Percentiles rank a stretch among this genome's conserved stretches.
Evolutionary conservation across 371 early-diverging fungal species (phyloP).

Genomic region (Apophysomyces elegans): DNA sequence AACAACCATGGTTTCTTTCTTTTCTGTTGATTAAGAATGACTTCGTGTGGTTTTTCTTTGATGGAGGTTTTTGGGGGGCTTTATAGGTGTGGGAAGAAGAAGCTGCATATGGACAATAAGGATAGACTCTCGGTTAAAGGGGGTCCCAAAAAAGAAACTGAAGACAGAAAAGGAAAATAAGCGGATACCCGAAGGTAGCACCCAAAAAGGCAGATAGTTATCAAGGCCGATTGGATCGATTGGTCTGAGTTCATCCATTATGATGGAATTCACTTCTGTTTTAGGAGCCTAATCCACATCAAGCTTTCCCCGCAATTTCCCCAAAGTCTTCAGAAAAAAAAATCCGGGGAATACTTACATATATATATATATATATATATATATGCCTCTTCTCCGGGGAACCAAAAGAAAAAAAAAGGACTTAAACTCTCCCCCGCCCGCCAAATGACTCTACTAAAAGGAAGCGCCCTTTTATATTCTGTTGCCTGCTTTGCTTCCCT

Average conservation of each 20-base stretch:
- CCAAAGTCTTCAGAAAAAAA: neutral
- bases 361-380: neutral
- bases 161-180: conserved; percentile 9
- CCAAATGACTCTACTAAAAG: conserved; percentile 15
- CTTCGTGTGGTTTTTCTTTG: neutral
- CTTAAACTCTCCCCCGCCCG: too few species aligned
- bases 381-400: neutral
- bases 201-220: conserved; percentile 7
- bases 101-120: neutral
- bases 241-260: conserved; percentile 1
- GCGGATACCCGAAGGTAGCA: neutral
- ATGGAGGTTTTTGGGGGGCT: neutral
- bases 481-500: conserved; percentile 46
- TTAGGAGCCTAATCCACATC: neutral
- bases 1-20: conserved; percentile 12
- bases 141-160: conserved; percentile 3
- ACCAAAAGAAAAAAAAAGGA: neutral
- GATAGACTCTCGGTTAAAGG: conserved; percentile 2
- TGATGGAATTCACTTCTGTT: neutral
- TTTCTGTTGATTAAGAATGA: neutral
- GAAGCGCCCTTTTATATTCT: conserved; percentile 29
- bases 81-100: conserved; percentile 6
- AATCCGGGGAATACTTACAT: conserved; percentile 9
- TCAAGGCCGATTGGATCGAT: neutral
- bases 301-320: conserved; percentile 11